phyloP scores from a whole-genome alignment of 169 alveolate species.

The Eimeria falciformis region DNA sequence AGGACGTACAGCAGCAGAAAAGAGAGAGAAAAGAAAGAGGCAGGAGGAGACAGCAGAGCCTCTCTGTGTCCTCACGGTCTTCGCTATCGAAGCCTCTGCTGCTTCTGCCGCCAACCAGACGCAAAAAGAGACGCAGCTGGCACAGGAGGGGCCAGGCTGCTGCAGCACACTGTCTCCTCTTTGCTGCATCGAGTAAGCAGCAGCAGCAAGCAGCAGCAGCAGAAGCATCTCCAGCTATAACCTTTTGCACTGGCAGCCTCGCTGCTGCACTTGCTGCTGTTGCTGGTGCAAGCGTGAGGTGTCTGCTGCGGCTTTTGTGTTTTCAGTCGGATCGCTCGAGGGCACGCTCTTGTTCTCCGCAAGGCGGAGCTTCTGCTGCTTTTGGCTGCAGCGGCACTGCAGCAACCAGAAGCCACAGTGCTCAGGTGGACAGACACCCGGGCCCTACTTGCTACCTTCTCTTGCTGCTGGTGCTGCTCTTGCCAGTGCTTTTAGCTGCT shows the following conservation, averaged over 20 bases:
- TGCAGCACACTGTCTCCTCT: conserved; percentile 41
- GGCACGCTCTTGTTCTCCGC: not conserved
- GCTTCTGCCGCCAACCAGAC: conserved; percentile 16
- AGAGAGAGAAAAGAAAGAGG: not conserved
- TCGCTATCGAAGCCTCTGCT: conserved; percentile 29
- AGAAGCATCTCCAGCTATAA: conserved; percentile 3
- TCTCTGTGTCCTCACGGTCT: conserved; percentile 31
- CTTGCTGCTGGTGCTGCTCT: not conserved
- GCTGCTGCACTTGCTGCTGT: conserved; percentile 23
- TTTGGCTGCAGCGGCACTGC: not conserved
- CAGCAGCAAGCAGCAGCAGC: conserved; percentile 1
- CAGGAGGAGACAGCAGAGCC: not conserved
- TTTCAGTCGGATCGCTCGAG: not conserved
- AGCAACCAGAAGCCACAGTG: conserved; percentile 22
- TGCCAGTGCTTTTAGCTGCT: not conserved
- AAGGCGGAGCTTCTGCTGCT: conserved; percentile 2
- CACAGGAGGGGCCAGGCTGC: conserved; percentile 18
- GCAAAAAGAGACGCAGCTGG: conserved; percentile 33
- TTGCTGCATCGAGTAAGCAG: conserved; percentile 14
- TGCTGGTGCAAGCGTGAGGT: not conserved
- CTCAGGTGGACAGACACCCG: conserved; percentile 8
- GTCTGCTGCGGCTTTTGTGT: not conserved
- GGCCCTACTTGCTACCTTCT: not conserved
- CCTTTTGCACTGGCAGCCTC: not conserved
- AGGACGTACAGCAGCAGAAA: too few species aligned